phyloP scores from a whole-genome alignment of 225 moss, liverwort and hornwort genomes.

The Takakia lepidozioides region DNA sequence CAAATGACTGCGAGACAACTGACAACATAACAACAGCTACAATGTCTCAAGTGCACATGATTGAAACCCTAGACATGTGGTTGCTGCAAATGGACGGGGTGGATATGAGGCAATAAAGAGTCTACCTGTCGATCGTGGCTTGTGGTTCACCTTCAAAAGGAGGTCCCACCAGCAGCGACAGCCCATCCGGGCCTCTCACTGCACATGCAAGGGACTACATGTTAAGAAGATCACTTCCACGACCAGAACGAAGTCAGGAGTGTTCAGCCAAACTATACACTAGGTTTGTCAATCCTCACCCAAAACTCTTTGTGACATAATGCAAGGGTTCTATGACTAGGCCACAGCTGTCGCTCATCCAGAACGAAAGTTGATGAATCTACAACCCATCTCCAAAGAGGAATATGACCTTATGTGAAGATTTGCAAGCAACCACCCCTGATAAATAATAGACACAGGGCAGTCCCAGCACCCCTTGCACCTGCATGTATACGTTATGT shows the following conservation, averaged over 20 bases:
- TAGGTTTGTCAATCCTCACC: background rate
- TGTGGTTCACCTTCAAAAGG: constrained; percentile 50
- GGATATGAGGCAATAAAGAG: constrained; percentile 14
- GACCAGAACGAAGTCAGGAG: too few relatives aligned
- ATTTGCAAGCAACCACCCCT: background rate
- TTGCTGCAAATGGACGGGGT: too few relatives aligned
- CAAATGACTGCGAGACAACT: too few relatives aligned
- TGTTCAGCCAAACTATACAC: background rate
- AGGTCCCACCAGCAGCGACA: constrained; percentile 68
- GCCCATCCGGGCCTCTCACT: constrained; percentile 74
- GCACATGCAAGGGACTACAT: constrained; percentile 11
- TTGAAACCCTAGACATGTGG: too few relatives aligned
- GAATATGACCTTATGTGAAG: background rate
- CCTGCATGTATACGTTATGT: too few relatives aligned
- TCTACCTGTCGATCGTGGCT: constrained; percentile 64
- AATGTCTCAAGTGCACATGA: too few relatives aligned
- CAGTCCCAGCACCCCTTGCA: background rate
- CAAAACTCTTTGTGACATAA: background rate
- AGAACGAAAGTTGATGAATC: too few relatives aligned
- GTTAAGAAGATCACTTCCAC: too few relatives aligned
- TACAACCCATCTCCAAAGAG: too few relatives aligned
- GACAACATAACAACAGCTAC: too few relatives aligned
- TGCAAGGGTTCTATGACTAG: too few relatives aligned
- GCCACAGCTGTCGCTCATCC: too few relatives aligned
- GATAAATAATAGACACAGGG: background rate